Evolutionary conservation across 306 rosid genomes (phyloP).

Genomic region (Gynostemma pentaphyllum): DNA sequence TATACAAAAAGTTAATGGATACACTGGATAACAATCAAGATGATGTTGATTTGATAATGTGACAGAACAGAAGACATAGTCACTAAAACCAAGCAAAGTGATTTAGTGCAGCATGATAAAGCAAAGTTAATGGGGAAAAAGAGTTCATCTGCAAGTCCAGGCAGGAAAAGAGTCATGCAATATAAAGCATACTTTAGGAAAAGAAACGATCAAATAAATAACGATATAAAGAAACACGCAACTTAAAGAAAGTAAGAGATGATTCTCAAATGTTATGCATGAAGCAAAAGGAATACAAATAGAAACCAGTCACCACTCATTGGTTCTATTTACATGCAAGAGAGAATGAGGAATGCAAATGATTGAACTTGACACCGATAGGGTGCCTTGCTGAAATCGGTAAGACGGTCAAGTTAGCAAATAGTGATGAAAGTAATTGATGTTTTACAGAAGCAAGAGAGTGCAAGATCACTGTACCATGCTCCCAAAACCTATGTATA

Average conservation of each 20-base stretch:
- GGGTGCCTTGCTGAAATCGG: no score
- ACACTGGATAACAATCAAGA: neutral
- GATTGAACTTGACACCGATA: no score
- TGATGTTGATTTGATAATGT: neutral
- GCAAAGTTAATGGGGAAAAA: neutral
- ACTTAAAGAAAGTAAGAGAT: neutral
- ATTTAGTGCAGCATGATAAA: neutral
- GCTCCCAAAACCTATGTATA: slow-evolving; percentile 96
- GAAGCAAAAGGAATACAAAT: neutral
- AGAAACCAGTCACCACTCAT: neutral
- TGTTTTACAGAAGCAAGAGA: no score
- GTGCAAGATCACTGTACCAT: slow-evolving; percentile 64
- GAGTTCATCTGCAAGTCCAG: neutral
- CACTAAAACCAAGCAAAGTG: neutral
- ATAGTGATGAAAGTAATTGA: no score
- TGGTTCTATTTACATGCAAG: no score
- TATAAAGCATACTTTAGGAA: neutral
- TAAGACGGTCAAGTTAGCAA: no score
- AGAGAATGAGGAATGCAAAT: no score
- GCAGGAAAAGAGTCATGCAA: neutral
- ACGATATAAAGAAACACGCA: neutral
- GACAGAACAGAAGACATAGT: neutral
- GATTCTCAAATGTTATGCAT: neutral
- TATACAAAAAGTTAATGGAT: neutral
- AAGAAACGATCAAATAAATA: neutral